These are phyloP conservation scores for Leptosphaerulina australis DNA, from an alignment of 2,329 filamentous ascomycete genomes.

Conservation along the genomic window DNA sequence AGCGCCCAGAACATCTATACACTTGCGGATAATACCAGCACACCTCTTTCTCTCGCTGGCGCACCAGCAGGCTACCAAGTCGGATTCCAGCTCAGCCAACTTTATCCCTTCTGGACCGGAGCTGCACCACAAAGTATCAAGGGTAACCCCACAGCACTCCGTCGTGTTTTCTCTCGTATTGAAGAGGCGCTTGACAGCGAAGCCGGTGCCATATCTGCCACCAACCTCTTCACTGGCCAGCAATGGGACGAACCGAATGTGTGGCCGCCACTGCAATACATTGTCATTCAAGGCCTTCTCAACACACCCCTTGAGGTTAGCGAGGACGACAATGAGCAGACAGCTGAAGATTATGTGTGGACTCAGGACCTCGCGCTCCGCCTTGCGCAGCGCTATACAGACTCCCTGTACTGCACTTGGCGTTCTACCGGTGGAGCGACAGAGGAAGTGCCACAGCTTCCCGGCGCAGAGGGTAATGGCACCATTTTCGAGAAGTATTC, in stretches of 20 bases:
- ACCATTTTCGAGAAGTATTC: slow-evolving; percentile 75
- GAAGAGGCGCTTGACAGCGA: slow-evolving; percentile 58
- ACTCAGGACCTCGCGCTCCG: slow-evolving; percentile 63
- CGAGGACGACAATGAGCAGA: slow-evolving; percentile 53
- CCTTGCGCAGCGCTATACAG: slow-evolving; percentile 69
- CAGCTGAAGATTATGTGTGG: slow-evolving; percentile 54
- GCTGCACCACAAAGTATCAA: slow-evolving; percentile 64
- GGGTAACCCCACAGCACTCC: slow-evolving; percentile 64
- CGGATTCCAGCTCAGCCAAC: slow-evolving; percentile 64
- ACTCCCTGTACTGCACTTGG: slow-evolving; percentile 74
- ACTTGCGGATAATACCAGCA: slow-evolving; percentile 51
- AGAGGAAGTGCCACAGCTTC: slow-evolving; percentile 29
- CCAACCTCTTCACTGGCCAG: slow-evolving; percentile 65
- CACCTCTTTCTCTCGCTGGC: slow-evolving; percentile 43
- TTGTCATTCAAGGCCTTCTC: slow-evolving; percentile 66
- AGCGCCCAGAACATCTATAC: slow-evolving; percentile 62
- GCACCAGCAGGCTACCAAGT: slow-evolving; percentile 64
- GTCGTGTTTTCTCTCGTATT: slow-evolving; percentile 61
- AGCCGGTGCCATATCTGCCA: slow-evolving; percentile 65
- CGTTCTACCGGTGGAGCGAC: slow-evolving; percentile 69
- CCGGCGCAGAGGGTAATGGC: slow-evolving; percentile 57
- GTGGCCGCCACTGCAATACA: slow-evolving; percentile 71
- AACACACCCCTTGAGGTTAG: slow-evolving; percentile 65
- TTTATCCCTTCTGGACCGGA: slow-evolving; percentile 73
- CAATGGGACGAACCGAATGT: slow-evolving; percentile 75